Conservation (phyloP, 495 filamentous ascomycete genomes). For the Aspergillus avenaceus region DNA sequence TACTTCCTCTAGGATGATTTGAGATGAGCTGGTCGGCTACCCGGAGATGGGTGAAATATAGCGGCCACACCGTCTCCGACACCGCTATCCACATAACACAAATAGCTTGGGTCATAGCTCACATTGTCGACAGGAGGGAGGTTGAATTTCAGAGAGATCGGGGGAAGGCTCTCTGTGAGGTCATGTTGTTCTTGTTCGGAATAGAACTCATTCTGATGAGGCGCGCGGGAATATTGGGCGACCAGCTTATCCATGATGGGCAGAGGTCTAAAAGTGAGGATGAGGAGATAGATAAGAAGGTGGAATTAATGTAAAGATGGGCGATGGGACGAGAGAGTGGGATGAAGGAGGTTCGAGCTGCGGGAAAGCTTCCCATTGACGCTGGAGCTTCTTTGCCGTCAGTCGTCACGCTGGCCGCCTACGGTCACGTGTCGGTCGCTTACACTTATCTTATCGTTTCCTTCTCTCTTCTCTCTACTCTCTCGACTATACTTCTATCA, state of each 20-base stretch:
- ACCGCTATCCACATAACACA: background rate
- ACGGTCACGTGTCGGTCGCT: too few relatives aligned
- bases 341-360: background rate
- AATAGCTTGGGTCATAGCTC: constrained; percentile 26
- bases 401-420: background rate
- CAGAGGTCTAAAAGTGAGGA: constrained; percentile 2
- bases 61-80: background rate
- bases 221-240: constrained; percentile 76
- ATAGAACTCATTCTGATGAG: constrained; percentile 67
- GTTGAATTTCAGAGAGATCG: constrained; percentile 83
- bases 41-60: background rate
- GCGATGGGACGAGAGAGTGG: background rate
- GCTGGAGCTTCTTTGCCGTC: background rate
- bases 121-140: constrained; percentile 93
- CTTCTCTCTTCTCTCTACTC: too few relatives aligned
- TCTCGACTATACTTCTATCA: too few relatives aligned
- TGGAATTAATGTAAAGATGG: background rate
- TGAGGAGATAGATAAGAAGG: background rate
- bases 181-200: constrained; percentile 74
- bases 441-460: too few relatives aligned
- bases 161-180: constrained; percentile 58
- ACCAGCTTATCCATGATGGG: constrained; percentile 86
- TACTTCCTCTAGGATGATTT: background rate
- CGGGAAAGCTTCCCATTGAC: background rate
- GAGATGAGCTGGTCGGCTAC: background rate